Percentiles rank a stretch among this genome's conserved stretches.
Conservation (phyloP, 2,329 filamentous ascomycete genomes). For the Raffaelea arxii region DNA sequence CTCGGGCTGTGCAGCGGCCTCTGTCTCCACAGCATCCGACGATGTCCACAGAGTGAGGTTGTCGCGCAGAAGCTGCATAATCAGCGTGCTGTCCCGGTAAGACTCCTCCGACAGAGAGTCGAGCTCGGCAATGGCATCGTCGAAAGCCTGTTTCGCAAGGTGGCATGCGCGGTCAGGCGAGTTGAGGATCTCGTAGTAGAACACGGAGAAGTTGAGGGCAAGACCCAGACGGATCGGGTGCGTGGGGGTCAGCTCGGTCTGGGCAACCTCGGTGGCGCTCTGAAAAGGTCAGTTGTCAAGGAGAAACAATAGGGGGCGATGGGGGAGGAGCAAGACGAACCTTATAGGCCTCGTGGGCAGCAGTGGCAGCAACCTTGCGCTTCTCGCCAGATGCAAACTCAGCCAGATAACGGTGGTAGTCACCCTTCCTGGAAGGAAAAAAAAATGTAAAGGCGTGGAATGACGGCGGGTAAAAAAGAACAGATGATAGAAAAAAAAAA, state of each 20-base stretch:
- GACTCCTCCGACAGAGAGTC: conserved; percentile 96
- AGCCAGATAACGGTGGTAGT: conserved; percentile 98
- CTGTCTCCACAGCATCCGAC: conserved; percentile 74
- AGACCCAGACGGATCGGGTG: conserved; percentile 90
- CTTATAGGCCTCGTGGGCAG: conserved; percentile 97
- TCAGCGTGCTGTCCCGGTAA: conserved; percentile 97
- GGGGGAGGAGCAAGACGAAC: conserved; percentile 89
- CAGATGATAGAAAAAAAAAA: not conserved
- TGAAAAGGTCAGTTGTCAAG: no score
- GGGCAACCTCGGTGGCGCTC: conserved; percentile 83
- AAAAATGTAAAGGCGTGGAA: no score
- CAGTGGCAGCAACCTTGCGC: conserved; percentile 88
- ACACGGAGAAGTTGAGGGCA: conserved; percentile 93
- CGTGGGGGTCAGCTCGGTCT: conserved; percentile 80
- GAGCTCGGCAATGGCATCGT: conserved; percentile 95
- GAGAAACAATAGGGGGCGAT: no score
- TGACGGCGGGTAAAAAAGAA: no score
- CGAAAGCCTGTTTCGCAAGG: conserved; percentile 90
- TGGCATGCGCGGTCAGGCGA: conserved; percentile 97
- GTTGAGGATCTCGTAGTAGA: conserved; percentile 99
- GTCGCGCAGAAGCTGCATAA: conserved; percentile 98
- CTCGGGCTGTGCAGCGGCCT: conserved; percentile 61
- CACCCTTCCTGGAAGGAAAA: conserved; percentile 90
- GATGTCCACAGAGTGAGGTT: conserved; percentile 98
- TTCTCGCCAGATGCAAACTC: conserved; percentile 92